phyloP scores from a whole-genome alignment of 352 stramenopile genomes.

The Pythium phragmitis region DNA sequence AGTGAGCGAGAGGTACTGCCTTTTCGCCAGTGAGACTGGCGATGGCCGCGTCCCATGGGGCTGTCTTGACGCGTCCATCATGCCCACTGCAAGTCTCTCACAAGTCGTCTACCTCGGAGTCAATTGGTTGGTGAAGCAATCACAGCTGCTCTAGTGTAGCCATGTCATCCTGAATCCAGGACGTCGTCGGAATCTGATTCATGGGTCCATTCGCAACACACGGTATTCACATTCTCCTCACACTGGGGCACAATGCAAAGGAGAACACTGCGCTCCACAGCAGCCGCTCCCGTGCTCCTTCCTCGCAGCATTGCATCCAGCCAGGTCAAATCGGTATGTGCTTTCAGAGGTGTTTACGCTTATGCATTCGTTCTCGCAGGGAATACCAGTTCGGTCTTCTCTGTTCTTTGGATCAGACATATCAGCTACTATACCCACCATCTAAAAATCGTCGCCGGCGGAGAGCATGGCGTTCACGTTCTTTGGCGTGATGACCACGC shows the following conservation, averaged over 20 bases:
- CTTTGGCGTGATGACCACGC: conserved; percentile 21
- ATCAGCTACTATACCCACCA: conserved; percentile 1
- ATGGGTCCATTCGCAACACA: neutral
- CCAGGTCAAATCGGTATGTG: neutral
- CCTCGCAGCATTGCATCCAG: too few relatives aligned
- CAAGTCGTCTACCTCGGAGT: too few relatives aligned
- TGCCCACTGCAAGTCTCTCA: too few relatives aligned
- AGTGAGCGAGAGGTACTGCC: too few relatives aligned
- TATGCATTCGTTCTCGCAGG: conserved; percentile 6
- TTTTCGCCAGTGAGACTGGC: too few relatives aligned
- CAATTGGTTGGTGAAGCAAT: too few relatives aligned
- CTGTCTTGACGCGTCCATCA: too few relatives aligned
- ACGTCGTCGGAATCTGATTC: neutral
- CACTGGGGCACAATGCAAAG: too few relatives aligned
- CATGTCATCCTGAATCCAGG: neutral
- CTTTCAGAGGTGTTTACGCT: neutral
- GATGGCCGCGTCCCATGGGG: too few relatives aligned
- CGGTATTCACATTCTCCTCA: neutral
- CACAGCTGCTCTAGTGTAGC: neutral
- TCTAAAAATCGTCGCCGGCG: conserved; percentile 6
- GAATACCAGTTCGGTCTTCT: neutral
- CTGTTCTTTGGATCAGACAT: neutral
- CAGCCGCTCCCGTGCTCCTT: too few relatives aligned
- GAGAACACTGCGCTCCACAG: too few relatives aligned
- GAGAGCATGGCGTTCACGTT: conserved; percentile 24